Evolutionary conservation across 2,329 filamentous ascomycete species (phyloP).

Genomic region (Cyphellophora europaea): DNA sequence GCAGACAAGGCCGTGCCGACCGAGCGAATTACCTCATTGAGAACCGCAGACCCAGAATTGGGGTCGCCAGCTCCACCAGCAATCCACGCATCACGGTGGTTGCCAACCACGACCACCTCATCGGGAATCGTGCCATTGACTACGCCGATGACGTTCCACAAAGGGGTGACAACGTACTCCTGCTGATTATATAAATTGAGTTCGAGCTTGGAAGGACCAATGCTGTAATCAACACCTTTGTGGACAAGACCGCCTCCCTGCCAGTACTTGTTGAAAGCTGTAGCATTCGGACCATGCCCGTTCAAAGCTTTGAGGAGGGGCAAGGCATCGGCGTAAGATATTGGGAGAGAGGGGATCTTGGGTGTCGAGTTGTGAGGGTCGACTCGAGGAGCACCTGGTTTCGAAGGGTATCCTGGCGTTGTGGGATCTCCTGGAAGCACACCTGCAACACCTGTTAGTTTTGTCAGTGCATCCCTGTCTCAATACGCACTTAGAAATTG

Average conservation of each 20-base stretch:
- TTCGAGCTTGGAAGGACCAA: slow-evolving; percentile 63
- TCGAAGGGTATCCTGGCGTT: slow-evolving; percentile 87
- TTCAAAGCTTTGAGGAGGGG: slow-evolving; percentile 87
- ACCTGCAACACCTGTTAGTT: slow-evolving; percentile 25
- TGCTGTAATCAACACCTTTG: slow-evolving; percentile 75
- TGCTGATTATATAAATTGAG: slow-evolving; percentile 71
- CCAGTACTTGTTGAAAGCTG: slow-evolving; percentile 66
- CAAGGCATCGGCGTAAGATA: slow-evolving; percentile 78
- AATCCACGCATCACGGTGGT: slow-evolving; percentile 86
- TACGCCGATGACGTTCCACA: slow-evolving; percentile 88
- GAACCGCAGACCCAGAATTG: slow-evolving; percentile 68
- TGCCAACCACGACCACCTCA: slow-evolving; percentile 84
- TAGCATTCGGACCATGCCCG: slow-evolving; percentile 70
- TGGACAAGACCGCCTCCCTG: slow-evolving; percentile 61
- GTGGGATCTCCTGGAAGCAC: slow-evolving; percentile 66
- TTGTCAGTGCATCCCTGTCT: slow-evolving; percentile 3
- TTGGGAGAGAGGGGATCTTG: slow-evolving; percentile 79
- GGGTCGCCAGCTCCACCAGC: slow-evolving; percentile 76
- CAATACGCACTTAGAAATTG: slow-evolving; percentile 62
- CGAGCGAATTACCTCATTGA: slow-evolving; percentile 69
- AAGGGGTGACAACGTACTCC: slow-evolving; percentile 68
- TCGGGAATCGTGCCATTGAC: slow-evolving; percentile 74
- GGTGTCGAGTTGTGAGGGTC: slow-evolving; percentile 64
- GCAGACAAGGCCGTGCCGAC: slow-evolving; percentile 62
- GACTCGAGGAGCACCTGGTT: slow-evolving; percentile 71